These are phyloP conservation scores for Populus ilicifolia DNA, from an alignment of 345 rosid species.

Conservation along the genomic window DNA sequence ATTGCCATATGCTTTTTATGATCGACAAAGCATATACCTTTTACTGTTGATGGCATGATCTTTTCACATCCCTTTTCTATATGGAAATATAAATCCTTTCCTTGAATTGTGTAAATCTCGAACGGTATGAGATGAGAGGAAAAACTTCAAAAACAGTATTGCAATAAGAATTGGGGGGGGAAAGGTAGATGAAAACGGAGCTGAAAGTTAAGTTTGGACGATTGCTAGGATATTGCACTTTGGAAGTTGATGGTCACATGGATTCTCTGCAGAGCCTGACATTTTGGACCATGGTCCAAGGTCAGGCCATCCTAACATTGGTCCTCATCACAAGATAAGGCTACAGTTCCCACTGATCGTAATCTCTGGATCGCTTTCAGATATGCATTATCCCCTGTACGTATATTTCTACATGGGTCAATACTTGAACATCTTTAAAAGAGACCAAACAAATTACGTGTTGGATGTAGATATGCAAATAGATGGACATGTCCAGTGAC, in stretches of 20 bases:
- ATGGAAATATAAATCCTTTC: neutral
- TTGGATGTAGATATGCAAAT: neutral
- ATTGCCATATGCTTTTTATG: neutral
- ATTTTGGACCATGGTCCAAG: constrained; percentile 27
- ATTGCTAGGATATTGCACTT: constrained; percentile 4
- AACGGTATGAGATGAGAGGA: neutral
- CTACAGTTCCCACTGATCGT: constrained; percentile 14
- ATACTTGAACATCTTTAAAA: neutral
- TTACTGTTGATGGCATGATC: neutral
- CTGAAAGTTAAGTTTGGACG: constrained; percentile 5
- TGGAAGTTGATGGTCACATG: constrained; percentile 35
- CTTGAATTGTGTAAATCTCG: neutral
- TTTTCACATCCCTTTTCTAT: neutral
- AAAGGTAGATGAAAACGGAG: neutral
- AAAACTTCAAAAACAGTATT: neutral
- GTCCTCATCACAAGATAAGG: constrained; percentile 25
- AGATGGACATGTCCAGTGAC: neutral
- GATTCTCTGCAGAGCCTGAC: constrained; percentile 29
- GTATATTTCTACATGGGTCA: neutral
- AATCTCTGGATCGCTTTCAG: neutral
- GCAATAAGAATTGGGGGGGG: neutral
- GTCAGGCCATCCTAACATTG: constrained; percentile 5
- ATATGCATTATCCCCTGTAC: neutral
- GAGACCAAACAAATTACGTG: neutral
- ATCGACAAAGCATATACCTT: neutral